Conservation (phyloP, 495 filamentous ascomycete genomes). For the Paragyromitra xinjiangensis region DNA sequence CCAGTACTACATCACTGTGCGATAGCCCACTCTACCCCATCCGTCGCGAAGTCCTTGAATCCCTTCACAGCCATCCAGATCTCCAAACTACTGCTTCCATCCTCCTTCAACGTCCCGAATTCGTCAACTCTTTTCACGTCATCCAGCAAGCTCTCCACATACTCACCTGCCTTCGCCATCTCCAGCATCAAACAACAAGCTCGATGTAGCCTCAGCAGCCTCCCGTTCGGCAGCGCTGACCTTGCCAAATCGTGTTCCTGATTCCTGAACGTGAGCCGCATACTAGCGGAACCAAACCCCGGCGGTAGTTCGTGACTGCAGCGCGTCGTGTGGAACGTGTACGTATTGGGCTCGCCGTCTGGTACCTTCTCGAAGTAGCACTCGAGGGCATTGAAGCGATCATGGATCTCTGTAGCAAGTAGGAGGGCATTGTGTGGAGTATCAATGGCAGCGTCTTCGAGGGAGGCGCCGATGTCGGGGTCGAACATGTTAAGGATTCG, state of each 20-base stretch:
- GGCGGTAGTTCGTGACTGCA: background rate
- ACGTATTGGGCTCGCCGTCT: background rate
- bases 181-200: background rate
- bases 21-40: background rate
- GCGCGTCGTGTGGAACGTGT: background rate
- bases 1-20: too few species aligned
- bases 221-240: background rate
- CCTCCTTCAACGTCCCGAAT: background rate
- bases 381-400: background rate
- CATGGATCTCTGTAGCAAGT: background rate
- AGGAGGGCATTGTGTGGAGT: background rate
- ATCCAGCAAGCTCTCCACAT: background rate
- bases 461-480: background rate
- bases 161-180: background rate
- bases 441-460: background rate
- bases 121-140: background rate
- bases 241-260: background rate
- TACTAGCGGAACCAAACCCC: background rate
- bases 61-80: background rate
- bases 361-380: background rate
- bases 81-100: background rate
- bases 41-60: background rate
- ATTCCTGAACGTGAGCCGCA: background rate
- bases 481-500: background rate
- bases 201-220: background rate